Conservation (phyloP, 805 yeast species). For the Cyberlindnera maritima region DNA sequence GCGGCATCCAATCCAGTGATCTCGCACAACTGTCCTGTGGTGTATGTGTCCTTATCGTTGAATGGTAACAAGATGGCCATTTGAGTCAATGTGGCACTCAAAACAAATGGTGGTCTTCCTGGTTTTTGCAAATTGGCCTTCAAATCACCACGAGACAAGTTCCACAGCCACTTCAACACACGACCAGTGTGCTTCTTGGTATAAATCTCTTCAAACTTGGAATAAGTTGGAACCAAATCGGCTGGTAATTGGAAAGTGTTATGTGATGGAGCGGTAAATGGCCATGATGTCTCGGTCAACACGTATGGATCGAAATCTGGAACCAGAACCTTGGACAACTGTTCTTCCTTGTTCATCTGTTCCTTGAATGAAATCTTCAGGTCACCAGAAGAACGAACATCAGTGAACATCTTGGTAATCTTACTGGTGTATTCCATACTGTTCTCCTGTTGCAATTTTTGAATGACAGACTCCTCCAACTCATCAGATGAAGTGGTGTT, state of each 20-base stretch:
- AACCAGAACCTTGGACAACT: slow-evolving; percentile 30
- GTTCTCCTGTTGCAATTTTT: slow-evolving; percentile 83
- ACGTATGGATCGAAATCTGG: slow-evolving; percentile 69
- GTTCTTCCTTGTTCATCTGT: slow-evolving; percentile 35
- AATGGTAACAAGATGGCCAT: slow-evolving; percentile 83
- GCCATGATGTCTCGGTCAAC: slow-evolving; percentile 92
- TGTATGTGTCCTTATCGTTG: slow-evolving; percentile 62
- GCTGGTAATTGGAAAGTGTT: slow-evolving; percentile 56
- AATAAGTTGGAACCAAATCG: slow-evolving; percentile 61
- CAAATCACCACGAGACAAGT: slow-evolving; percentile 86
- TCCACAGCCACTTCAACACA: slow-evolving; percentile 94
- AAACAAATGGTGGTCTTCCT: slow-evolving; percentile 75
- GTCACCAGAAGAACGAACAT: slow-evolving; percentile 80
- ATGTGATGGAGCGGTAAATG: slow-evolving; percentile 42
- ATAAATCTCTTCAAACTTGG: slow-evolving; percentile 67
- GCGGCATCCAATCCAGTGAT: slow-evolving; percentile 66
- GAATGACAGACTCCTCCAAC: slow-evolving; percentile 79
- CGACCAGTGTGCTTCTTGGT: slow-evolving; percentile 79
- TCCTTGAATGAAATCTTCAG: slow-evolving; percentile 59
- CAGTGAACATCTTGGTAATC: slow-evolving; percentile 94
- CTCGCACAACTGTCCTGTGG: slow-evolving; percentile 58
- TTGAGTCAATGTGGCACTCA: slow-evolving; percentile 83
- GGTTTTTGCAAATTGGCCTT: slow-evolving; percentile 81
- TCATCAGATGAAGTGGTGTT: slow-evolving; percentile 81
- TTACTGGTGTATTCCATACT: slow-evolving; percentile 91